Evolutionary conservation across 805 yeast genomes (phyloP), one percentile per base, ranked within the genome.

Genomic region (Yarrowia alimentaria): DNA sequence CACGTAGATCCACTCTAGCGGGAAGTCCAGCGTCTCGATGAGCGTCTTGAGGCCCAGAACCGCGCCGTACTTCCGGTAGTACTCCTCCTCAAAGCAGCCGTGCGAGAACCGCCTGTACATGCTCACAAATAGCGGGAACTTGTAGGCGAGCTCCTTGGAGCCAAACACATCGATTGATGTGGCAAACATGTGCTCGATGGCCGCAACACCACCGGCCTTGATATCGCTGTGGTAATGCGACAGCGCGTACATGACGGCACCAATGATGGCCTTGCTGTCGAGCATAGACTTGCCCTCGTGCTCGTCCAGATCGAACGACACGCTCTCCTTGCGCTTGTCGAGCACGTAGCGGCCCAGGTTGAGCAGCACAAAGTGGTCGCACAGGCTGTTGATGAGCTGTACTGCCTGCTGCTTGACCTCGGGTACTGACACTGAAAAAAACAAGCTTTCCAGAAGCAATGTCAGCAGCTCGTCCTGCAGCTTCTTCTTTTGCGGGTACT

Each of bases 11-110:
- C 95, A 89, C 1, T 73, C 68, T 3, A 79, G 69, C 0, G 96
- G 86, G 37, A 87, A 77, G 1, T 68, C 75, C 25, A 84, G 67
- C 35, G 83, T 93, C 34, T 77, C 75, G 29, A 88, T 73, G 71
- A 91, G 72, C 1, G 88, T 78, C 57, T 79, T 74, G 40, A 93
- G 71, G 17, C 99, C 98, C 20, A 85, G 61, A 29, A 91, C 81
- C 30, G 98, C 97, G 6, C 97, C 97, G 7, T 86, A 73, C 58
- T 93, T 93, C 25, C 81, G 76, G 63, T 85, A 86, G 67, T 85
- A 91, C 26, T 80, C 83, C 64, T 87, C 96, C 55, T 86, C 94
- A 63, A 85, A 93, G 67, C 98, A 90, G 35, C 87, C 78, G 61
- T 94, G 99, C 34, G 93, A 81, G 60, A 94, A 84, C 49, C 82